Base-by-base conservation (phyloP, 2,329 filamentous ascomycete species). In the Diaporthe velutina region DNA sequence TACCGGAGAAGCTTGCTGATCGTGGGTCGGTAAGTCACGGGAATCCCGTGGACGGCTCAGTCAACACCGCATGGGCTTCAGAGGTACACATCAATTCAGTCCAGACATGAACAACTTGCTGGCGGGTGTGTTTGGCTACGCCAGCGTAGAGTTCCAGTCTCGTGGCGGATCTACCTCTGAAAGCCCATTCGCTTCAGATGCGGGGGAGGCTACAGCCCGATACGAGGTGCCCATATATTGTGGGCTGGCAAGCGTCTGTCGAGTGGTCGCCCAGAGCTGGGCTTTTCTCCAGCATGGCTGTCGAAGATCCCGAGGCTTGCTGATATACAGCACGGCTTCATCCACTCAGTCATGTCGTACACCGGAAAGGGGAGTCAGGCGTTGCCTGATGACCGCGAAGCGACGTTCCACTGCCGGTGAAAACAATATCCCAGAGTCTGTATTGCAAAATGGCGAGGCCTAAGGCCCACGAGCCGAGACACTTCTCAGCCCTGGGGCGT, bases 1-100 rank as follows among this genome's bases (percentile, higher is more conserved):
- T 72, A 72, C 70, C 70, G 70, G 70, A 72, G 45, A 72, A 60
- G 70, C 50, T 42, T 42, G 45, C 45, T 61, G 30, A 33, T 61
- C 42, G 57, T 57, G 70, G 45, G 40, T 38, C 64, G 61, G 9
- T 8, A 50, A 60, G 28, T 57, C 35, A 45, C 55, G 68, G 68
- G 54, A 33, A 42, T 48, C n/a, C 54, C 68, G 68, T 60, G 48
- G 17, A 58, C 25, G 28, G 52, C 52, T 35, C 52, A 71, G n/a
- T 57, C 28, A 25, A 57, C 30, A 42, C 68, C 52, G 67, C 38
- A 52, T 58, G 28, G 52, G 35, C 28, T 35, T 28, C n/a, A 30
- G n/a, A 45, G 15, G 28, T n/a, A 30, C 25, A 42, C 25, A 30
- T 64, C 5, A 10, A 52, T 10, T 33, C 9, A 19, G 48, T n/a